phyloP scores from a whole-genome alignment of 495 filamentous ascomycete genomes.

The Entonaema liquescens region DNA sequence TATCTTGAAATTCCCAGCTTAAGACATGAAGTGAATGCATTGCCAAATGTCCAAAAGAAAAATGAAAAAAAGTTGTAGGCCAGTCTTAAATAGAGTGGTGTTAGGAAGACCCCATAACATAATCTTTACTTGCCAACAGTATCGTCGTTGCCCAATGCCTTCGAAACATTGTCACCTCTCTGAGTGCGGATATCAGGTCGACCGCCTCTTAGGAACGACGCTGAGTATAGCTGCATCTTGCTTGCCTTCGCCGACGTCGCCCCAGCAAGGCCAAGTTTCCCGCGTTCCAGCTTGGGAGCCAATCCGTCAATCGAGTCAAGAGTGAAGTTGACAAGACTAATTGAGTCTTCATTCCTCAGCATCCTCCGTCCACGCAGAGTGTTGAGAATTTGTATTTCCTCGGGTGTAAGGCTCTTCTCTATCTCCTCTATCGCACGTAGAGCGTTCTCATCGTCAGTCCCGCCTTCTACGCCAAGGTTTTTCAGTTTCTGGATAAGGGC shows the following conservation, averaged over 20 bases:
- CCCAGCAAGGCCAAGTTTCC: constrained; percentile 38
- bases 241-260: neutral
- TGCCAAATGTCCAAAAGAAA: too few relatives aligned
- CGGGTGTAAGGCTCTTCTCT: constrained; percentile 38
- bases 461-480: constrained; percentile 7
- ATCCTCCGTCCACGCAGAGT: constrained; percentile 43
- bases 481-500: constrained; percentile 43
- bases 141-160: neutral
- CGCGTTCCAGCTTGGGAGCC: constrained; percentile 43
- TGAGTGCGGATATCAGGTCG: constrained; percentile 20
- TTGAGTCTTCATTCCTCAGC: constrained; percentile 42
- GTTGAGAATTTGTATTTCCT: constrained; percentile 48
- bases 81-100: too few relatives aligned
- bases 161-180: constrained; percentile 3
- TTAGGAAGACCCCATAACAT: neutral
- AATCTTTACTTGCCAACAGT: neutral
- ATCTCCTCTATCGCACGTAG: constrained; percentile 17
- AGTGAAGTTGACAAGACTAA: constrained; percentile 49
- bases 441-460: neutral
- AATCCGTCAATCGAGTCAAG: constrained; percentile 50
- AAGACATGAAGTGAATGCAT: too few relatives aligned
- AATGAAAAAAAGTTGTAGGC: too few relatives aligned
- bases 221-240: constrained; percentile 4
- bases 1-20: too few relatives aligned
- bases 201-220: neutral